Conservation (phyloP, 2,329 filamentous ascomycete genomes). For the Cladosporium sp. region DNA sequence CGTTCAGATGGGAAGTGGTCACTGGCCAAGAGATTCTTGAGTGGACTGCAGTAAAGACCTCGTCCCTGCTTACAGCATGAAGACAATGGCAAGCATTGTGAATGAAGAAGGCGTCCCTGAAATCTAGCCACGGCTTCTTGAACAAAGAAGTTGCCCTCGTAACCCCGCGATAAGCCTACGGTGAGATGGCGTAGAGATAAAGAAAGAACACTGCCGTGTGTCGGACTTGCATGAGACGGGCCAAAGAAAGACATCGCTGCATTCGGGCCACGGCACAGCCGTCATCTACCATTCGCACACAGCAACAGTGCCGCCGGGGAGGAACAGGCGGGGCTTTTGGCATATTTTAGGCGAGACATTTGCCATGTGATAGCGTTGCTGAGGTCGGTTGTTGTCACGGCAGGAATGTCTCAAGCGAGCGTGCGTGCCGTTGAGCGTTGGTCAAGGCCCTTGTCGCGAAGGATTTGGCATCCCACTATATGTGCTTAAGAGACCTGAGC, state of each 20-base stretch:
- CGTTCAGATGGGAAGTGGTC: not conserved
- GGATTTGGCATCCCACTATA: too few relatives aligned
- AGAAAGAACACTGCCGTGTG: not conserved
- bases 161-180: conserved; percentile 1
- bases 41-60: not conserved
- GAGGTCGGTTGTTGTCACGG: not conserved
- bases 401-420: not conserved
- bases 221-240: not conserved
- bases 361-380: not conserved
- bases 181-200: not conserved
- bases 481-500: too few relatives aligned
- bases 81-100: not conserved
- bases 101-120: not conserved
- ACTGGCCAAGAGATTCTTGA: not conserved
- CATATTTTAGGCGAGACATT: not conserved
- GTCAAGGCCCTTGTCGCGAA: not conserved
- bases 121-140: not conserved
- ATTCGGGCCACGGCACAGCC: not conserved
- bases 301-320: not conserved
- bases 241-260: not conserved
- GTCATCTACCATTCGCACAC: not conserved
- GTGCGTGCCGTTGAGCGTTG: not conserved
- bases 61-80: not conserved
- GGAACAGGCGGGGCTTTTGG: not conserved
- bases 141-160: conserved; percentile 11